Evolutionary conservation across 805 yeast genomes (phyloP), one percentile per base, ranked within the genome.

Genomic region (Sugiyamaella qingdaonensis): DNA sequence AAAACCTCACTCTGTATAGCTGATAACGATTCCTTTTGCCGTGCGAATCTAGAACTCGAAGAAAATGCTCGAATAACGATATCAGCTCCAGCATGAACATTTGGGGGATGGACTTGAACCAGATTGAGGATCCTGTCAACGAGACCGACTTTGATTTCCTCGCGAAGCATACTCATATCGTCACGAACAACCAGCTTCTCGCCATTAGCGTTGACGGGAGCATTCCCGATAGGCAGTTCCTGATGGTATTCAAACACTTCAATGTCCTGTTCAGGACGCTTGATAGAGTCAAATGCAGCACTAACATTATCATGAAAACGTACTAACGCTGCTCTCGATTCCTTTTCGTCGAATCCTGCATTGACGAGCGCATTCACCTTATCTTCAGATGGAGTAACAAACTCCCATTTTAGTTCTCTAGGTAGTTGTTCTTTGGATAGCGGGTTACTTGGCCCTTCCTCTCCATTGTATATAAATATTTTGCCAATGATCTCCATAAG

Each of bases 311-410:
- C 61, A 11, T 49, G 34, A 4, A 36, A 16, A 4, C 41, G 47
- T n/a, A 37, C 14, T 37, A 61, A 51, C 16, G 51, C 55, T 24
- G 35, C 32, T 24, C 48, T 41, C 11, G 58, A 61, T 0, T 47
- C 52, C 2, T 42, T 46, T 11, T 47, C 42, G 19, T 43, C 37
- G 21, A 52, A 59, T 13, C 64, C 63, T 5, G 53, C 39, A n/a
- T 52, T 51, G 18, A 61, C 58, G 11, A 66, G 46, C 8, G 58
- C 56, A 3, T 56, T 54, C 16, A 62, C 62, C 46, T 58, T 58
- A 21, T 55, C 54, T 34, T 67, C 66, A 10, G 62, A 52, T 4
- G 68, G 64, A n/a, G 56, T 34, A n/a, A 61, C 52, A 11, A 47
- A 43, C 41, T 52, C 41, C 59, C 65, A 63, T 9, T 56, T 50